Evolutionary conservation across 805 yeast species (phyloP).

Genomic region (Sungouiozyma ichnusensis): DNA sequence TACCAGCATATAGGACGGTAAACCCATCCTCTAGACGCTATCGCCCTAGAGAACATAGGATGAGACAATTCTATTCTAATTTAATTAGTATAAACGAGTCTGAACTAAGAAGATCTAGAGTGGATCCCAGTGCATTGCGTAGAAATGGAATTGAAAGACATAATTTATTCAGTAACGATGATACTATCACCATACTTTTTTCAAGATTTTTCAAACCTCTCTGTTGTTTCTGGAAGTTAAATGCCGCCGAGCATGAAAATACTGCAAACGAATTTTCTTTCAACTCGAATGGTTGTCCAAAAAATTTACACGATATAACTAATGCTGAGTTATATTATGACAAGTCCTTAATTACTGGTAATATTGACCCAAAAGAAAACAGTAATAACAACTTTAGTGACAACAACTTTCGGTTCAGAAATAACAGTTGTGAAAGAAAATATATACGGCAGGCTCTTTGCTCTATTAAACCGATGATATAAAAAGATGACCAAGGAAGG

Average conservation of each 20-base stretch:
- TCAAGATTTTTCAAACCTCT: not conserved
- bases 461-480: not conserved
- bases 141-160: not conserved
- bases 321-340: too few species aligned
- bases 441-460: not conserved
- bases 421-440: not conserved
- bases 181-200: not conserved
- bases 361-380: too few species aligned
- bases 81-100: not conserved
- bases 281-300: not conserved
- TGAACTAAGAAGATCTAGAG: not conserved
- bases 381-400: not conserved
- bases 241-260: not conserved
- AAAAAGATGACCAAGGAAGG: not conserved
- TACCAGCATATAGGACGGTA: conserved; percentile 70
- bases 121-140: not conserved
- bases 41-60: not conserved
- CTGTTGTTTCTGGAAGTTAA: not conserved
- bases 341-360: too few species aligned
- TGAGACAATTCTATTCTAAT: not conserved
- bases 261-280: not conserved
- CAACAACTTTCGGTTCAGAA: not conserved
- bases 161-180: not conserved
- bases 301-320: too few species aligned
- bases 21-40: not conserved